Conservation (phyloP, 78 protist genomes). For the slime mould (Dictyostelium discoideum) region DNA sequence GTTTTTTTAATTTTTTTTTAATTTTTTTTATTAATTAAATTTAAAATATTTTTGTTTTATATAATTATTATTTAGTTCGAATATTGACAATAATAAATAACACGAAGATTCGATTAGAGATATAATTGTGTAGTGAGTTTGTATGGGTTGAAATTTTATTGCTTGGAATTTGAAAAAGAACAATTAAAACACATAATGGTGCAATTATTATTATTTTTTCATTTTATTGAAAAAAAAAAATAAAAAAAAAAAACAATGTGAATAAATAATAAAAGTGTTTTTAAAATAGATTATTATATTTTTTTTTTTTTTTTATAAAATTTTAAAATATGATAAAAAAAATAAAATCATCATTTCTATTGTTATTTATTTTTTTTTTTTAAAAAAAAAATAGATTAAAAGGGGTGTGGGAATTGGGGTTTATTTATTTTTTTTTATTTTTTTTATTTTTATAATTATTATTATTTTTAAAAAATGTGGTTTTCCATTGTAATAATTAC, state of each 20-base stretch:
- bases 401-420: neutral
- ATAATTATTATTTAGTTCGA: neutral
- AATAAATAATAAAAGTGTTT: neutral
- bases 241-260: neutral
- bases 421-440: too few species aligned
- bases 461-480: neutral
- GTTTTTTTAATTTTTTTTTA: neutral
- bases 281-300: neutral
- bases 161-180: neutral
- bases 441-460: too few species aligned
- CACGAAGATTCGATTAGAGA: neutral
- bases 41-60: neutral
- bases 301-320: neutral
- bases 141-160: neutral
- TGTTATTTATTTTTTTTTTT: neutral
- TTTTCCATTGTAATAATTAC: neutral
- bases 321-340: neutral
- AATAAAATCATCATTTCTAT: neutral
- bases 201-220: neutral
- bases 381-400: neutral
- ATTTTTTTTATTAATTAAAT: too few species aligned
- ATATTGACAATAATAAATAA: slow-evolving; percentile 11
- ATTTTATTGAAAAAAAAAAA: neutral
- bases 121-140: neutral
- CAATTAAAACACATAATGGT: neutral